Conservation (phyloP, 129 eudicot species). For the Chrysanthemum lavandulifolium region DNA sequence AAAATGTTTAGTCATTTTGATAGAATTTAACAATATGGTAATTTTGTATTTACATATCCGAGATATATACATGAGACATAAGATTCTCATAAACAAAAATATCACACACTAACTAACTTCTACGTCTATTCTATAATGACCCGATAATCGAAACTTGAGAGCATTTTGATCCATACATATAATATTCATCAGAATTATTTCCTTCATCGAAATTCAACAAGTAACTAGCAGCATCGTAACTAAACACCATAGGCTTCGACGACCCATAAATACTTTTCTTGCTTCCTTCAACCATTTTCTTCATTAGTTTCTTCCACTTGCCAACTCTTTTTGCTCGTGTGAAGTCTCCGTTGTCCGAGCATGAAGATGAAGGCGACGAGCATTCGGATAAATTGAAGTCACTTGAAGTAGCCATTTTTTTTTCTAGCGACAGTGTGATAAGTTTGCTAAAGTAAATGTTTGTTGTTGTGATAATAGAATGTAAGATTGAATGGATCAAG, state of each 20-base stretch:
- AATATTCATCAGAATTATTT: background rate
- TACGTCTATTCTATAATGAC: too few species aligned
- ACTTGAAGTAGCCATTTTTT: conserved; percentile 26
- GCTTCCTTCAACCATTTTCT: conserved; percentile 29
- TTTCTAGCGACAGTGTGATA: background rate
- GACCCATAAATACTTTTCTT: background rate
- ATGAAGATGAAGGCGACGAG: background rate
- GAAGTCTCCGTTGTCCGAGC: background rate
- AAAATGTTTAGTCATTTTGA: too few species aligned
- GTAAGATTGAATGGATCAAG: conserved; percentile 15
- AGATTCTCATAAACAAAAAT: too few species aligned
- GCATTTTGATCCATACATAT: background rate
- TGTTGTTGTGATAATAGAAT: conserved; percentile 6
- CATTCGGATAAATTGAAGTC: conserved; percentile 5
- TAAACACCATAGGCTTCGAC: conserved; percentile 2
- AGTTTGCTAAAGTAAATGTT: background rate
- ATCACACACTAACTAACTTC: too few species aligned
- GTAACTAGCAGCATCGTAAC: conserved; percentile 53
- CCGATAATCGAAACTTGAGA: background rate
- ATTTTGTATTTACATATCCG: too few species aligned
- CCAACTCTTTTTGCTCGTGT: background rate
- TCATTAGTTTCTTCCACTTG: conserved; percentile 41
- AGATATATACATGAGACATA: too few species aligned
- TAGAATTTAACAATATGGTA: too few species aligned
- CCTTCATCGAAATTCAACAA: background rate